These are phyloP conservation scores for Trametes villosa DNA, from an alignment of 768 basidiomycete genomes.

Conservation along the genomic window DNA sequence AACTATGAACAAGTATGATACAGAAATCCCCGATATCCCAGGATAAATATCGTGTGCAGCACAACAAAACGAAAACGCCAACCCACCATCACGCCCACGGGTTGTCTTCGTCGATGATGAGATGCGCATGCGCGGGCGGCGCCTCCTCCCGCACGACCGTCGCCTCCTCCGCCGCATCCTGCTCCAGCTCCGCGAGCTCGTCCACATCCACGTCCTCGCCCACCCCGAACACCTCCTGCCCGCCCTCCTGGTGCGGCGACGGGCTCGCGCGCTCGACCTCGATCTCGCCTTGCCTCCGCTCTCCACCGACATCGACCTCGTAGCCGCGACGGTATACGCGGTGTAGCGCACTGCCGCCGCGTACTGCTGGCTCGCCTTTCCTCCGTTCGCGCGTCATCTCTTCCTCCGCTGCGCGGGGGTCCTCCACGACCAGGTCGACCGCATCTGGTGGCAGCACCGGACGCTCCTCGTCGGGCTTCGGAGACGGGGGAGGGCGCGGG, in stretches of 20 bases:
- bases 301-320: conserved; percentile 43
- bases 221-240: conserved; percentile 26
- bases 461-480: conserved; percentile 25
- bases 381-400: conserved; percentile 57
- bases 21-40: neutral
- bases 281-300: conserved; percentile 42
- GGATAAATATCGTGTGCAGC: neutral
- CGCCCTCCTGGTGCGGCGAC: conserved; percentile 27
- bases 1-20: conserved; percentile 5
- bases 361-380: conserved; percentile 62
- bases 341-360: conserved; percentile 43
- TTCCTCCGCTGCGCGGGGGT: conserved; percentile 55
- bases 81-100: conserved; percentile 53
- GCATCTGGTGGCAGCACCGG: conserved; percentile 66
- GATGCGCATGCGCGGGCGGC: conserved; percentile 50
- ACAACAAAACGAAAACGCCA: neutral
- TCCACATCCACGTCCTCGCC: conserved; percentile 46
- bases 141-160: conserved; percentile 39
- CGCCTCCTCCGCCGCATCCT: conserved; percentile 26
- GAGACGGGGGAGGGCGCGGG: conserved; percentile 30
- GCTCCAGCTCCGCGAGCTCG: conserved; percentile 39
- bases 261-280: conserved; percentile 40
- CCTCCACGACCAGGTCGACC: conserved; percentile 87
- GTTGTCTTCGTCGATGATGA: conserved; percentile 50
- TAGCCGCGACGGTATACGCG: conserved; percentile 60